A percentile compares a stretch with the other conserved stretches of the same genome.
Conservation (phyloP, 78 protist genomes). For the Creolimax fragrantissima region DNA sequence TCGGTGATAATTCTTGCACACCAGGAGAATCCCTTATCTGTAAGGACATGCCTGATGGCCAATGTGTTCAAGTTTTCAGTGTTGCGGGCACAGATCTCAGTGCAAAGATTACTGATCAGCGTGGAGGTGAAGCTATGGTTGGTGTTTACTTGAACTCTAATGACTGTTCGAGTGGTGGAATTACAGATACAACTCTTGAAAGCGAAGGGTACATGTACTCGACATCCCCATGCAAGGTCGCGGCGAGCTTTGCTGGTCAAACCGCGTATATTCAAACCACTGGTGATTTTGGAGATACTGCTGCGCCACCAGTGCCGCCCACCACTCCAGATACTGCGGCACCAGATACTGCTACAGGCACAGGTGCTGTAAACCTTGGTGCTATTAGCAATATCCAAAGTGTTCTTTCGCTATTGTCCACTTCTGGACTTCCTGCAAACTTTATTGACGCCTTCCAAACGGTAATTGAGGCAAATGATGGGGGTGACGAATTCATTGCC, state of each 20-base stretch:
- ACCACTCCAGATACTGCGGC: background rate
- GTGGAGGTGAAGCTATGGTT: background rate
- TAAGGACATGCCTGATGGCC: background rate
- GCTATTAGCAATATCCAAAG: background rate
- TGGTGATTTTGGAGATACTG: background rate
- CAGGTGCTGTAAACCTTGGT: background rate
- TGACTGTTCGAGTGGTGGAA: background rate
- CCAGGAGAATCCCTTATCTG: background rate
- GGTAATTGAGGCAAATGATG: no score
- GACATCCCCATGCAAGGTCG: background rate
- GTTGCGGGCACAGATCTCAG: background rate
- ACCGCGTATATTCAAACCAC: background rate
- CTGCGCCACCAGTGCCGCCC: background rate
- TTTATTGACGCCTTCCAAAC: background rate
- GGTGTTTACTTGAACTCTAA: background rate
- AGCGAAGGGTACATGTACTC: background rate
- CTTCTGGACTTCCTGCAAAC: background rate
- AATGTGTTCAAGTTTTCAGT: background rate
- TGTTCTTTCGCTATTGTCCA: background rate
- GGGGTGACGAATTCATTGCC: background rate
- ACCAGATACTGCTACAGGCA: background rate
- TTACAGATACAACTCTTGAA: background rate
- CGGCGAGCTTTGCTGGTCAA: background rate
- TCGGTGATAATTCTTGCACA: background rate
- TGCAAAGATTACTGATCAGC: background rate